These are phyloP conservation scores for Fusarium protoensiforme DNA, from an alignment of 2,329 filamentous ascomycete species.

Conservation along the genomic window DNA sequence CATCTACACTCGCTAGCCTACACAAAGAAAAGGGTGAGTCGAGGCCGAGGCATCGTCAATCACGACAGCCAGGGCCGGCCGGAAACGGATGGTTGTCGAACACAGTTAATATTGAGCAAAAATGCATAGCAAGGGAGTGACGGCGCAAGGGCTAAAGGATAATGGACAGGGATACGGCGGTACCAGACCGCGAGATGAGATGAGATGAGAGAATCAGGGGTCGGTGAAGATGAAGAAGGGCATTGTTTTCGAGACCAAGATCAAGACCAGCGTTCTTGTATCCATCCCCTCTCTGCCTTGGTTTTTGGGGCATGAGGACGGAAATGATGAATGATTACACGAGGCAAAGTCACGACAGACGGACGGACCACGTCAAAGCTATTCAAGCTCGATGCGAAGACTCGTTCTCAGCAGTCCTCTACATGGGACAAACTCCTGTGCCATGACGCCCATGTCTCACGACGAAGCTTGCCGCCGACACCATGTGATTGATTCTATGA, in stretches of 20 bases:
- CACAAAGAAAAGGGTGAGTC: slow-evolving; percentile 8
- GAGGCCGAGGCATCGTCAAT: background rate
- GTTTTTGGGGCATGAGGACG: background rate
- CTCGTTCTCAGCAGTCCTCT: background rate
- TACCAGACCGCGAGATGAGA: background rate
- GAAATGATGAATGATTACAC: background rate
- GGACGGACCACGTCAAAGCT: background rate
- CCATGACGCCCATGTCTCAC: background rate
- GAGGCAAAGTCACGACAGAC: background rate
- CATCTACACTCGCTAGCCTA: slow-evolving; percentile 16
- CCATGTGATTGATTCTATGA: background rate
- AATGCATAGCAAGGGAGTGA: slow-evolving; percentile 44
- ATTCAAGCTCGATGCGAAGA: background rate
- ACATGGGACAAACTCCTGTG: background rate
- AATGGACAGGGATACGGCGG: background rate
- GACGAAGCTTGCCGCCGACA: background rate
- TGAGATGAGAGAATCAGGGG: background rate
- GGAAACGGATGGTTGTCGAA: slow-evolving; percentile 19
- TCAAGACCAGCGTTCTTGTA: background rate
- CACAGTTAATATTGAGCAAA: slow-evolving; percentile 4
- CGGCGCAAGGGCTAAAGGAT: slow-evolving; percentile 34
- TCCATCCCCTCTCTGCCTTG: background rate
- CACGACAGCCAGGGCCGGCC: background rate
- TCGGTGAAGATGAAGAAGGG: background rate
- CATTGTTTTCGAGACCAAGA: background rate